phyloP scores from a whole-genome alignment of 2,329 filamentous ascomycete species.

The Fusarium nygamai region DNA sequence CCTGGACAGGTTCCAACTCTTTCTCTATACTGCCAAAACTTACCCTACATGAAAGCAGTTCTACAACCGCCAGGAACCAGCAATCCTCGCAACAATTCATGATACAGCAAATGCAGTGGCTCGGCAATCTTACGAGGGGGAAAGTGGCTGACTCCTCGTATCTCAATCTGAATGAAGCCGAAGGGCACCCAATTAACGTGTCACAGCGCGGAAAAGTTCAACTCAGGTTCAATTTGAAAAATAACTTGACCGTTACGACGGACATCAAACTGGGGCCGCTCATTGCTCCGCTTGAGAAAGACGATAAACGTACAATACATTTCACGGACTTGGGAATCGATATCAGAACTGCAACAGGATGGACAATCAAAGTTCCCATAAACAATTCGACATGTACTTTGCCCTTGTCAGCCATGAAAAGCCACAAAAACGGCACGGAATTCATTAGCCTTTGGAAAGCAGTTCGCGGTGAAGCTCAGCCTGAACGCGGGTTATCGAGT shows the following conservation, averaged over 20 bases:
- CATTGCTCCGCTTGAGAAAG: neutral
- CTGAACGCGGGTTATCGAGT: neutral
- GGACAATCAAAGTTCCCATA: neutral
- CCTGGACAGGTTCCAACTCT: neutral
- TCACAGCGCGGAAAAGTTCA: neutral
- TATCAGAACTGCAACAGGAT: neutral
- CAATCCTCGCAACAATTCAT: neutral
- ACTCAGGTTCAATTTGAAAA: neutral
- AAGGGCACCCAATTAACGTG: neutral
- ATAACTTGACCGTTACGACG: neutral
- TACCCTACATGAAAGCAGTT: neutral
- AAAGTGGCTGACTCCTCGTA: neutral
- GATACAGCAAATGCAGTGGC: neutral
- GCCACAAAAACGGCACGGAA: neutral
- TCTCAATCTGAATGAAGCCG: neutral
- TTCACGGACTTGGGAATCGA: neutral
- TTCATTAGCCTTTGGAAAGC: neutral
- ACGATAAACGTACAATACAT: neutral
- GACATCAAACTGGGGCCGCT: neutral
- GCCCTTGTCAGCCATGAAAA: neutral
- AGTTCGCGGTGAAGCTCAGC: neutral
- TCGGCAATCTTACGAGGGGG: neutral
- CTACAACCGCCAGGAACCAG: neutral
- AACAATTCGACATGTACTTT: neutral
- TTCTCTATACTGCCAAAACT: neutral